These are phyloP conservation scores for Chaetomium cochliodes DNA, from an alignment of 495 filamentous ascomycete species.

Conservation along the genomic window DNA sequence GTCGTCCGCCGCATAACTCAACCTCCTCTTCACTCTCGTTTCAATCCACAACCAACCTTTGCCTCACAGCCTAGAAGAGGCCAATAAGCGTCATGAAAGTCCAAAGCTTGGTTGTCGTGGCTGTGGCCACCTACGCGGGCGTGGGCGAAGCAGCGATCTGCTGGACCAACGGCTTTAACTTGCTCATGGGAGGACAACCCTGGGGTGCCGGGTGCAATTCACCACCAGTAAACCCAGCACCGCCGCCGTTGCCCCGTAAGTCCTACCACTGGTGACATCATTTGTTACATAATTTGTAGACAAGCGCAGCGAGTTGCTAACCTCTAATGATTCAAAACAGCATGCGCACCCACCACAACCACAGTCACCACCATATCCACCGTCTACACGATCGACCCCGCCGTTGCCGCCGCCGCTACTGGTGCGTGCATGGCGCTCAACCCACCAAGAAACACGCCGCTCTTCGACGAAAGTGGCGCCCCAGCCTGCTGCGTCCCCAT, in stretches of 20 bases:
- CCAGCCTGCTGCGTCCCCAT: constrained; percentile 6
- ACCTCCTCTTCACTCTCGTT: too few relatives aligned
- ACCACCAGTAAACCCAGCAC: neutral
- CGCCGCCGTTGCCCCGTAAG: neutral
- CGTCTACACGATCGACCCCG: neutral
- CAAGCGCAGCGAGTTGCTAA: neutral
- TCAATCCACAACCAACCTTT: too few relatives aligned
- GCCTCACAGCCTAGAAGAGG: too few relatives aligned
- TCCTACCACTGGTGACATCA: neutral
- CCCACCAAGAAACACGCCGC: neutral
- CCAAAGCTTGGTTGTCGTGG: too few relatives aligned
- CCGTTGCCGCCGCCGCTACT: neutral
- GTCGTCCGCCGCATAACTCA: too few relatives aligned
- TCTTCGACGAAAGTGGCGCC: neutral
- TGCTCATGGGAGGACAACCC: constrained; percentile 4
- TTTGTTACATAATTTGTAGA: neutral
- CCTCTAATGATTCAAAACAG: neutral
- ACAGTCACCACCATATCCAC: neutral
- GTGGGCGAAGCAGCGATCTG: too few relatives aligned
- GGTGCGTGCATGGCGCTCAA: constrained; percentile 1
- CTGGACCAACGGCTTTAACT: neutral
- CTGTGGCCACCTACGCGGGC: too few relatives aligned
- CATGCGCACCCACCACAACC: neutral
- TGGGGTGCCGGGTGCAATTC: neutral
- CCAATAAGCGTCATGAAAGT: too few relatives aligned